These are phyloP conservation scores for Starmerella davenportii DNA, from an alignment of 805 yeast species.

Conservation along the genomic window DNA sequence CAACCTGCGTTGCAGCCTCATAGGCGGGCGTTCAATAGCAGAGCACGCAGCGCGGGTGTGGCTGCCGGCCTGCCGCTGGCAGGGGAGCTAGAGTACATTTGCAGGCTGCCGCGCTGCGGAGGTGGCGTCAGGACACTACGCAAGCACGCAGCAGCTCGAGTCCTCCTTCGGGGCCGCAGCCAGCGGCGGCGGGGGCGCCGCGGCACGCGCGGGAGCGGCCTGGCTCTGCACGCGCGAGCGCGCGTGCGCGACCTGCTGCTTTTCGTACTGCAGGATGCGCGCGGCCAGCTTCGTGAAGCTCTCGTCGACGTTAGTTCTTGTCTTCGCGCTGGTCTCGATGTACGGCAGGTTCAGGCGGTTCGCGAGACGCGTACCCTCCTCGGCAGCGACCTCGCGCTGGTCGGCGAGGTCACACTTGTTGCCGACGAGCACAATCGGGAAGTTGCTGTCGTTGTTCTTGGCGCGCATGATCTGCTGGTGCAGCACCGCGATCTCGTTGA, in stretches of 20 bases:
- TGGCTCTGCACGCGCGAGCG: slow-evolving; percentile 8
- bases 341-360: slow-evolving; percentile 44
- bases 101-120: too few relatives aligned
- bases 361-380: slow-evolving; percentile 69
- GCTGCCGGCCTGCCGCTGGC: too few relatives aligned
- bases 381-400: slow-evolving; percentile 61
- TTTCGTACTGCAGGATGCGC: slow-evolving; percentile 17
- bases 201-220: slow-evolving; percentile 2
- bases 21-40: too few relatives aligned
- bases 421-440: slow-evolving; percentile 81
- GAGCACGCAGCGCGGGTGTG: too few relatives aligned
- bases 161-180: slow-evolving; percentile 6
- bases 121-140: too few relatives aligned
- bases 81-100: too few relatives aligned
- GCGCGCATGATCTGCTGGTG: slow-evolving; percentile 64
- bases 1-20: too few relatives aligned
- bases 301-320: slow-evolving; percentile 74
- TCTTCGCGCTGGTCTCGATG: slow-evolving; percentile 86
- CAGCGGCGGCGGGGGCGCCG: slow-evolving; percentile 2
- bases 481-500: slow-evolving; percentile 68
- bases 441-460: slow-evolving; percentile 26
- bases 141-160: slow-evolving; percentile 8
- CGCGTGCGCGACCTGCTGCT: slow-evolving; percentile 9
- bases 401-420: slow-evolving; percentile 67
- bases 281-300: slow-evolving; percentile 41